Base-by-base conservation (phyloP, 208 protist genomes). In the Trypanosoma melophagium region DNA sequence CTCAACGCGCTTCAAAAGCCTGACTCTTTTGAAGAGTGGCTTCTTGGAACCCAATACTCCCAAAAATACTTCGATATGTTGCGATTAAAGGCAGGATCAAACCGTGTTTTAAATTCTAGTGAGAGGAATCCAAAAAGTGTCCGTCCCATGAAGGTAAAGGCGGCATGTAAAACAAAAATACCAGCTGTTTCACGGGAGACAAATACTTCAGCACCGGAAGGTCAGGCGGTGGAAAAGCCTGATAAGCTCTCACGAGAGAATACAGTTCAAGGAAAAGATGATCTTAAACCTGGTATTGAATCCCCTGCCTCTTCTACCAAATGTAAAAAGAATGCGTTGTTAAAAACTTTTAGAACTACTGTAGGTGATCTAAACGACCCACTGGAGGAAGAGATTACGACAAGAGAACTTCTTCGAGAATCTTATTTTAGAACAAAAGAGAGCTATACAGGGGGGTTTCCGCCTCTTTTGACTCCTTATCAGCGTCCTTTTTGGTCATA, bases 381-480 rank as follows among this genome's bases (percentile, higher is more conserved):
- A 21, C 35, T 45, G 22, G 2, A 55, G 2, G 53, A 69, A 17
- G 40, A 63, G 49, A 19, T 54, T 3, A 52, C 13, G 4, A 53
- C 52, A 24, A 35, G 74, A 28, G 45, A 71, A 55, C 52, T 66
- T 62, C 68, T 79, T 21, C 31, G 52, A 12, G 66, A 61, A 3
- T 79, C 74, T 21, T 79, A 79, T 49, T 51, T 66, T 66, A 60
- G 55, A 50, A 71, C 75, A 50, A 79, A 79, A 35, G 61, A 50
- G 0, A 31, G 54, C 10, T 75, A 64, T 61, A 51, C 62, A 14
- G 50, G 53, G 25, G 41, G 54, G 17, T 79, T 79, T 55, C 74
- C 74, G n/a, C 61, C 74, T 60, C 60, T 79, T 25, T 62, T 79
- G 21, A 79, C 67, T 49, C 74, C 74, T n/a, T 79, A 75, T 47